A percentile compares a stretch with the other conserved stretches of the same genome.
phyloP scores from a whole-genome alignment of 2,329 filamentous ascomycete species.

The Reticulascus tulasneorum region DNA sequence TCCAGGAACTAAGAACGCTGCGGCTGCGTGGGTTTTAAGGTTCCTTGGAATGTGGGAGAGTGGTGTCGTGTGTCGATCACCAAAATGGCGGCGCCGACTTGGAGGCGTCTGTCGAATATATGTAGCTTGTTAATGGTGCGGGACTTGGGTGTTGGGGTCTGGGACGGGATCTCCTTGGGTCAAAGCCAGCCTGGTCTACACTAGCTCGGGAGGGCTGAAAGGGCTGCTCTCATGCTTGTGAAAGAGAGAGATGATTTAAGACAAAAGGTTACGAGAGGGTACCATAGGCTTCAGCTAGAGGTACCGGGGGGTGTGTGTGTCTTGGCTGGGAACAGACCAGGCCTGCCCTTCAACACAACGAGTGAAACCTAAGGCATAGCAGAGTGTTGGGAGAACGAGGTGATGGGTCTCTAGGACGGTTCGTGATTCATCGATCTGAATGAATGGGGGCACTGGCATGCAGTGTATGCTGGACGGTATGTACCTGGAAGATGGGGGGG shows the following conservation, averaged over 20 bases:
- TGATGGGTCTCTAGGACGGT: not conserved
- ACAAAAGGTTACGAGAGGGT: constrained; percentile 9
- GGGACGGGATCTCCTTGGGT: constrained; percentile 26
- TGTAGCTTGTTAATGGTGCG: constrained; percentile 14
- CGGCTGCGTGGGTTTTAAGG: constrained; percentile 10
- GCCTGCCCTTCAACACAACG: too few species aligned
- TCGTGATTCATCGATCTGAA: not conserved
- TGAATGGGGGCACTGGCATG: not conserved
- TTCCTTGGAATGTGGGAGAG: constrained; percentile 13
- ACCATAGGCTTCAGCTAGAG: constrained; percentile 13
- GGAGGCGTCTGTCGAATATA: constrained; percentile 14
- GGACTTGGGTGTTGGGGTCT: constrained; percentile 16
- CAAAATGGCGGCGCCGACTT: too few species aligned
- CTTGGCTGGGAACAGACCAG: too few species aligned
- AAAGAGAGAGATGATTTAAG: constrained; percentile 9
- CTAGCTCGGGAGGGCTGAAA: constrained; percentile 36
- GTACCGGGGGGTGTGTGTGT: constrained; percentile 10
- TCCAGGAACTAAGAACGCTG: too few species aligned
- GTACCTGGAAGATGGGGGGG: constrained; percentile 4
- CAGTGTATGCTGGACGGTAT: constrained; percentile 7
- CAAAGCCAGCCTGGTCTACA: constrained; percentile 21
- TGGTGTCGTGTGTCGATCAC: constrained; percentile 14
- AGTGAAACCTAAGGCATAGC: too few species aligned
- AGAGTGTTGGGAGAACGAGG: too few species aligned
- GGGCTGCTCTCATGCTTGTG: constrained; percentile 21